Conservation (phyloP, 495 filamentous ascomycete genomes). For the Aspergillus funiculosus region DNA sequence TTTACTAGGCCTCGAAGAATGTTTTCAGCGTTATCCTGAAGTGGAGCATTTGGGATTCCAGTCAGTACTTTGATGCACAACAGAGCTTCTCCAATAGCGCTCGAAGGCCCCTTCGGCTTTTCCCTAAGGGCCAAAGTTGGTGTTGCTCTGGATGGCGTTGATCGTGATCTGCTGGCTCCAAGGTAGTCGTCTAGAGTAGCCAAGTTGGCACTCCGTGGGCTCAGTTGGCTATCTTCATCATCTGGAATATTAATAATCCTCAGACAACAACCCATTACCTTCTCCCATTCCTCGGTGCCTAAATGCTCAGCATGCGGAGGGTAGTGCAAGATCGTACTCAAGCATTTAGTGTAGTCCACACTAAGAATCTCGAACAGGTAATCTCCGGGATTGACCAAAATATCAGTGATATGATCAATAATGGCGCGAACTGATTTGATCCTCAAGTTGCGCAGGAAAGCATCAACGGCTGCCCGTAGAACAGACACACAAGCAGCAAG, state of each 20-base stretch:
- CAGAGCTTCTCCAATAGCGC: conserved; percentile 52
- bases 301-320: conserved; percentile 76
- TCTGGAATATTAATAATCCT: conserved; percentile 20
- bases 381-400: conserved; percentile 53
- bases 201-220: conserved; percentile 24
- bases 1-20: conserved; percentile 54
- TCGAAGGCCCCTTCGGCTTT: conserved; percentile 26
- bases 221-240: conserved; percentile 27
- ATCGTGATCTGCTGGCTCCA: conserved; percentile 23
- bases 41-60: conserved; percentile 63
- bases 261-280: conserved; percentile 60
- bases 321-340: conserved; percentile 63
- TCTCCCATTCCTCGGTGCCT: conserved; percentile 58
- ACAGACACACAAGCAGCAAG: conserved; percentile 67
- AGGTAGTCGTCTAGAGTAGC: conserved; percentile 25
- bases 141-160: conserved; percentile 32
- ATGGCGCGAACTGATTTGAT: conserved; percentile 70
- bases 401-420: conserved; percentile 75
- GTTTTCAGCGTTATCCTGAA: conserved; percentile 51
- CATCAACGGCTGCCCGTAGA: conserved; percentile 63
- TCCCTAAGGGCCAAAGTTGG: conserved; percentile 25
- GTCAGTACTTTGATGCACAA: conserved; percentile 61
- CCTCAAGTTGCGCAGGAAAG: conserved; percentile 61
- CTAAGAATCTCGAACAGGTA: conserved; percentile 65
- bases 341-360: conserved; percentile 70